Base-by-base conservation (phyloP, 2,329 filamentous ascomycete species). In the Cytospora piceicola region DNA sequence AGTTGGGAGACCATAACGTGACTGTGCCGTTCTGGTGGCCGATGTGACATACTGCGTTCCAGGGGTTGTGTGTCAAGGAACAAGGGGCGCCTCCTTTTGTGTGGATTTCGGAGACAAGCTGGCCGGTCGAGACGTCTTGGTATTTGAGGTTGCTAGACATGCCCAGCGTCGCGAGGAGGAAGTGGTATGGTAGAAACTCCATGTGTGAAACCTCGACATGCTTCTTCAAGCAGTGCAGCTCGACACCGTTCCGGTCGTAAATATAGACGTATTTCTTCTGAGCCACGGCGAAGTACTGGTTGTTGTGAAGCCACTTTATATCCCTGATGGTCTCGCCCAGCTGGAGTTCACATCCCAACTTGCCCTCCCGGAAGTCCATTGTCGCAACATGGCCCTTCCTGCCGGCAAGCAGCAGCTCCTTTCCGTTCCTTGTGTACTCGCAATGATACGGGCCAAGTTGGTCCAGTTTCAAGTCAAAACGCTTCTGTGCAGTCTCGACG, bases 251-350 rank as follows among this genome's bases (percentile, higher is more conserved):
- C 65, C 88, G 84, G 73, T 97, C 95, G 81, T 99, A 99, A 70
- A 99, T 97, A 80, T 97, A 99, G 69, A 95, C 92, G 71, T 95
- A 90, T 79, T 94, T 95, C 83, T 97, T 97, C 79, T 99, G 94
- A 54, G 95, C 93, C 15, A 97, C 93, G 0, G 94, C 94, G 78
- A 98, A 97, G 78, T 88, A 91, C 71, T 97, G 93, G 76, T 95
- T 94, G 76, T 97, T 97, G 79, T 97, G 93, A 72, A 98, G 83
- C 91, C 93, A 99, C 74, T 89, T 90, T 30, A 90, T 90, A 78
- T 97, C 94, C 61, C 94, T 85, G 15, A 98, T 85, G 0, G 93
- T 98, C 81, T 99, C 95, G 59, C 89, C 88, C 68, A 99, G 83
- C 75, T 99, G 93, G 69, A 98, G 74, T 76, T 99, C 95, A 75